Evolutionary conservation across 192 early-diverging fungal species (phyloP).

Genomic region (Thamnidium elegans): DNA sequence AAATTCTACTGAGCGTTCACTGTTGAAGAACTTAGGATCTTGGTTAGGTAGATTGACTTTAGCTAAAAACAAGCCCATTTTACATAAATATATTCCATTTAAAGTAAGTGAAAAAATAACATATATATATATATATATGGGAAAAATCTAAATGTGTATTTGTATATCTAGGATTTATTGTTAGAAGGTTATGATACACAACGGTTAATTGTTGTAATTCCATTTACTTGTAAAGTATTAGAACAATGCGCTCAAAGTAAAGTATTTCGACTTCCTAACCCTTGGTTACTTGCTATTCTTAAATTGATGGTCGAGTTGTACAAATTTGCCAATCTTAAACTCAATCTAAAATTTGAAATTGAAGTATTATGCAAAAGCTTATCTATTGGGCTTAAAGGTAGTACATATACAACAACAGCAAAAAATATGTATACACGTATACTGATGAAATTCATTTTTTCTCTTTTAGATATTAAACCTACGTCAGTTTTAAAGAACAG

Average conservation of each 20-base stretch:
- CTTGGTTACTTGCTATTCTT: constrained; percentile 97
- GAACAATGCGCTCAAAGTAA: constrained; percentile 82
- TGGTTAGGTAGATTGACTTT: constrained; percentile 96
- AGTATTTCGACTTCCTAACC: constrained; percentile 94
- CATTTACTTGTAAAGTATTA: constrained; percentile 97
- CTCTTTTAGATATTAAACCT: constrained; percentile 51
- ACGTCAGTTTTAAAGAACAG: constrained; percentile 60
- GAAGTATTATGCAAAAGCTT: constrained; percentile 96
- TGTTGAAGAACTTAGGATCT: constrained; percentile 93
- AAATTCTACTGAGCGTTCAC: constrained; percentile 81
- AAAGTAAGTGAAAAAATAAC: constrained; percentile 58
- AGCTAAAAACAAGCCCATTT: constrained; percentile 89
- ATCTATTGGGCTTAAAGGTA: constrained; percentile 72
- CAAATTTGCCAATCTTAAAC: constrained; percentile 87
- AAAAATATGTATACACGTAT: background rate
- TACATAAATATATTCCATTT: constrained; percentile 92
- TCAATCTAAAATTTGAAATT: constrained; percentile 97
- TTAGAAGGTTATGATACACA: constrained; percentile 87
- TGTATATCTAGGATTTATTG: constrained; percentile 63
- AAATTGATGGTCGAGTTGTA: constrained; percentile 90
- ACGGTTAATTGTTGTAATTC: constrained; percentile 92
- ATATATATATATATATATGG: background rate
- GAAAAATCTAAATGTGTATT: background rate
- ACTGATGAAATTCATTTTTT: background rate
- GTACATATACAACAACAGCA: background rate